Percentiles rank a stretch among this genome's conserved stretches.
phyloP scores from a whole-genome alignment of 805 yeast species.

The Suhomyces kilbournensis region DNA sequence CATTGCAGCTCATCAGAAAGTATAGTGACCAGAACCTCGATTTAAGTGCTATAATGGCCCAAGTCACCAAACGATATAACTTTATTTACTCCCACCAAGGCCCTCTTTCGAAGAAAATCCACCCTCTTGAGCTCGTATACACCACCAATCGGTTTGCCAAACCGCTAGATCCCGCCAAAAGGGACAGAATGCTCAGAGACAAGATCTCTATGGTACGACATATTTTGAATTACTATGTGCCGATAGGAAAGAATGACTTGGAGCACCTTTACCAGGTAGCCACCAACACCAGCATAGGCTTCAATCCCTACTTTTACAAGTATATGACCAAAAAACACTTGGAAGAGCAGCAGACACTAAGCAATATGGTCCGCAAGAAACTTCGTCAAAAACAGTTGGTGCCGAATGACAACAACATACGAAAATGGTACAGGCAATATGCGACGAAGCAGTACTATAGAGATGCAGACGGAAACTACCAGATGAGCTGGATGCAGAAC shows the following conservation, averaged over 20 bases:
- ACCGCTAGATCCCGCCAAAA: constrained; percentile 26
- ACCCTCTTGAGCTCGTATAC: constrained; percentile 30
- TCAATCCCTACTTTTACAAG: constrained; percentile 25
- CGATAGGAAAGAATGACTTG: constrained; percentile 19
- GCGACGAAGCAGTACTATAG: constrained; percentile 28
- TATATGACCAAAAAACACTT: constrained; percentile 25
- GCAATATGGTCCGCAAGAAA: constrained; percentile 17
- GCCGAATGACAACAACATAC: constrained; percentile 29
- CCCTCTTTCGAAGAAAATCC: constrained; percentile 23
- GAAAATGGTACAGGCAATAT: constrained; percentile 25
- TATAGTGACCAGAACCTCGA: not conserved
- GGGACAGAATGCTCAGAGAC: constrained; percentile 24
- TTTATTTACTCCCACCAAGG: constrained; percentile 20
- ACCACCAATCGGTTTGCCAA: constrained; percentile 28
- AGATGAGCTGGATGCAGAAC: constrained; percentile 24
- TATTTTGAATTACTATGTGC: constrained; percentile 16
- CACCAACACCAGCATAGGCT: not conserved
- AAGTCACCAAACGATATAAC: constrained; percentile 15
- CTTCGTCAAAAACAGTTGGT: constrained; percentile 24
- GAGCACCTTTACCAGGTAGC: constrained; percentile 16
- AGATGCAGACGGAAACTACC: constrained; percentile 16
- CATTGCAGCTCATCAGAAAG: not conserved
- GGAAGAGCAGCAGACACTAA: constrained; percentile 10
- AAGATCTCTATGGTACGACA: constrained; percentile 23
- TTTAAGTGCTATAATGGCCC: constrained; percentile 7